A percentile compares a stretch with the other conserved stretches of the same genome.
phyloP scores from a whole-genome alignment of 2,329 filamentous ascomycete genomes.

The Arthrobotrys musiformis region DNA sequence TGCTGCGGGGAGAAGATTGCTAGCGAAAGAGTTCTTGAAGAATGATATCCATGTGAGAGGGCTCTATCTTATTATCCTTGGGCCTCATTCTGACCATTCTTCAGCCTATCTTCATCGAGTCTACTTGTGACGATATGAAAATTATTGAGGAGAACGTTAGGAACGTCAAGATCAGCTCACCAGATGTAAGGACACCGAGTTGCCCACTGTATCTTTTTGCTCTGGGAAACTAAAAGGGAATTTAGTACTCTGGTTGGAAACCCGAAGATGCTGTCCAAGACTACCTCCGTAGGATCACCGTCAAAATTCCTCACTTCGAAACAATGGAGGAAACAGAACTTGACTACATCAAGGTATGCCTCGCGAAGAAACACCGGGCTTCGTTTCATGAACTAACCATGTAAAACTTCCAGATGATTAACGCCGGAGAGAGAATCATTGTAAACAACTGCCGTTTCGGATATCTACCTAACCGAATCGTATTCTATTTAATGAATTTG shows the following conservation, averaged over 20 bases:
- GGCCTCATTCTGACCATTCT: neutral
- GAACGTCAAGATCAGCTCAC: slow-evolving; percentile 96
- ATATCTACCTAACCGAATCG: slow-evolving; percentile 94
- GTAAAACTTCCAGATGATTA: slow-evolving; percentile 77
- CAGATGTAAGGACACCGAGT: slow-evolving; percentile 74
- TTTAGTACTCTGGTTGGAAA: slow-evolving; percentile 86
- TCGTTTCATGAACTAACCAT: neutral
- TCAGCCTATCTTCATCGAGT: slow-evolving; percentile 97
- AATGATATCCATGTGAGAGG: slow-evolving; percentile 83
- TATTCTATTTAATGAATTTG: slow-evolving; percentile 96
- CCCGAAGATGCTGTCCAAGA: slow-evolving; percentile 91
- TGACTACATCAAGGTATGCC: slow-evolving; percentile 83
- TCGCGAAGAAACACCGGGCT: neutral
- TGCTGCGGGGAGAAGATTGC: slow-evolving; percentile 78
- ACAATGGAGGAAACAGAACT: slow-evolving; percentile 94
- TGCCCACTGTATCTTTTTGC: neutral
- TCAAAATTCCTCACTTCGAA: slow-evolving; percentile 94
- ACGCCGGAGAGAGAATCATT: slow-evolving; percentile 89
- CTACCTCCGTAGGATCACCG: slow-evolving; percentile 88
- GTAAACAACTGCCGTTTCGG: slow-evolving; percentile 98
- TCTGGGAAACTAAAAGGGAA: neutral
- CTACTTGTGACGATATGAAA: slow-evolving; percentile 88
- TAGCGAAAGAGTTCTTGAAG: slow-evolving; percentile 97
- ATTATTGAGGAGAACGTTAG: slow-evolving; percentile 97
- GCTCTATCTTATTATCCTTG: neutral